These are phyloP conservation scores for Yamadazyma atmosphaerica DNA, from an alignment of 1,139 yeast genomes.

Conservation along the genomic window DNA sequence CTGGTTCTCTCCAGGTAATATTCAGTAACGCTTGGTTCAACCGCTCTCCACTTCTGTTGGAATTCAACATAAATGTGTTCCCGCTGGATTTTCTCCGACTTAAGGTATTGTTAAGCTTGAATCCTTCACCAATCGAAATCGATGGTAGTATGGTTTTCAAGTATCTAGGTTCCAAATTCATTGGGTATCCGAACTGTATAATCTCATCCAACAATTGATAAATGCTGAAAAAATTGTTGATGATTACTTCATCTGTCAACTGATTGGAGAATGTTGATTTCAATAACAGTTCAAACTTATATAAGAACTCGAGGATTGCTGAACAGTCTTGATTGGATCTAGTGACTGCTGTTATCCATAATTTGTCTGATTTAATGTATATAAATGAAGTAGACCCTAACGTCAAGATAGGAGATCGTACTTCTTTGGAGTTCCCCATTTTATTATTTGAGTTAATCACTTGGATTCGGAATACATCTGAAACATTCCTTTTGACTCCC, in stretches of 20 bases:
- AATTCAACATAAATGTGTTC: conserved; percentile 9
- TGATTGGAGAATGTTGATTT: conserved; percentile 20
- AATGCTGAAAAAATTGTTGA: conserved; percentile 60
- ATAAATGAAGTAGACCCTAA: conserved; percentile 91
- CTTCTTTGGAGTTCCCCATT: conserved; percentile 37
- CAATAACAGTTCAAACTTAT: conserved; percentile 54
- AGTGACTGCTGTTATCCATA: conserved; percentile 86
- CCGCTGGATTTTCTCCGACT: conserved; percentile 16
- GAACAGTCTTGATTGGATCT: conserved; percentile 88
- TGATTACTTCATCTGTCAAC: conserved; percentile 31
- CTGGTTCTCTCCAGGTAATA: conserved; percentile 68
- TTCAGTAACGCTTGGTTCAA: conserved; percentile 11
- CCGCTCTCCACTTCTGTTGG: conserved; percentile 14
- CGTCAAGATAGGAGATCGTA: conserved; percentile 75
- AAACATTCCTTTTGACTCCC: conserved; percentile 62
- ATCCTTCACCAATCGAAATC: conserved; percentile 23
- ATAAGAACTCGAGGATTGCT: conserved; percentile 73
- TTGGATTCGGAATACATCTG: conserved; percentile 91
- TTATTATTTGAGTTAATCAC: conserved; percentile 58
- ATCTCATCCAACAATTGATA: conserved; percentile 80
- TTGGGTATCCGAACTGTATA: conserved; percentile 82
- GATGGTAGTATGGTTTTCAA: conserved; percentile 28
- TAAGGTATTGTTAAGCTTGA: conserved; percentile 19
- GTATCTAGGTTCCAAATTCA: conserved; percentile 56
- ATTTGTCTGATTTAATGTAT: conserved; percentile 65